A percentile compares a stretch with the other conserved stretches of the same genome.
These are phyloP conservation scores for slime mould (Dictyostelium discoideum) DNA, from an alignment of 78 protist species.

Conservation along the genomic window DNA sequence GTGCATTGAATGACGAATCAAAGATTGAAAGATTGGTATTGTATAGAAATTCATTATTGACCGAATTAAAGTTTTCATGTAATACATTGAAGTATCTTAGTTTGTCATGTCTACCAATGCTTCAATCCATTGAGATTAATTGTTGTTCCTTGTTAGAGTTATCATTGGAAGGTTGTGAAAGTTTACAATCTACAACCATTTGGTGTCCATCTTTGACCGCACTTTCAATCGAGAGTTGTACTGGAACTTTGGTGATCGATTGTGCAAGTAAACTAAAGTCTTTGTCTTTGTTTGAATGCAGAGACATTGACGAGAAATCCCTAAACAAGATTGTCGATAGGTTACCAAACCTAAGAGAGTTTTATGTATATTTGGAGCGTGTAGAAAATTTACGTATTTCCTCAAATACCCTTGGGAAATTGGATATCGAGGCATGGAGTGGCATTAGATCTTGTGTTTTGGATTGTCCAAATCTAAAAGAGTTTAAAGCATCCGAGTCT, in stretches of 20 bases:
- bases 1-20: background rate
- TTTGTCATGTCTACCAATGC: slow-evolving; percentile 47
- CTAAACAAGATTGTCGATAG: slow-evolving; percentile 7
- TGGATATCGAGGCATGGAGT: slow-evolving; percentile 71
- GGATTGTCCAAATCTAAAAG: slow-evolving; percentile 59
- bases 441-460: slow-evolving; percentile 36
- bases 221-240: slow-evolving; percentile 42
- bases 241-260: background rate
- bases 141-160: slow-evolving; percentile 13
- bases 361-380: slow-evolving; percentile 48
- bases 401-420: background rate
- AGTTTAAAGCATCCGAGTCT: slow-evolving; percentile 54
- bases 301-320: slow-evolving; percentile 3
- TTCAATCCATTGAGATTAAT: slow-evolving; percentile 6
- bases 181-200: slow-evolving; percentile 6
- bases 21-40: slow-evolving; percentile 34
- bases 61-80: background rate
- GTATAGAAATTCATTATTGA: slow-evolving; percentile 28
- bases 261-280: background rate
- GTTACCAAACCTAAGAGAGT: background rate
- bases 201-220: background rate
- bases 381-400: slow-evolving; percentile 29
- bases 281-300: slow-evolving; percentile 44
- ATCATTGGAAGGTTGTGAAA: slow-evolving; percentile 54
- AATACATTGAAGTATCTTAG: slow-evolving; percentile 10